phyloP scores from a whole-genome alignment of 495 filamentous ascomycete species.

The Baudoinia panamericana region DNA sequence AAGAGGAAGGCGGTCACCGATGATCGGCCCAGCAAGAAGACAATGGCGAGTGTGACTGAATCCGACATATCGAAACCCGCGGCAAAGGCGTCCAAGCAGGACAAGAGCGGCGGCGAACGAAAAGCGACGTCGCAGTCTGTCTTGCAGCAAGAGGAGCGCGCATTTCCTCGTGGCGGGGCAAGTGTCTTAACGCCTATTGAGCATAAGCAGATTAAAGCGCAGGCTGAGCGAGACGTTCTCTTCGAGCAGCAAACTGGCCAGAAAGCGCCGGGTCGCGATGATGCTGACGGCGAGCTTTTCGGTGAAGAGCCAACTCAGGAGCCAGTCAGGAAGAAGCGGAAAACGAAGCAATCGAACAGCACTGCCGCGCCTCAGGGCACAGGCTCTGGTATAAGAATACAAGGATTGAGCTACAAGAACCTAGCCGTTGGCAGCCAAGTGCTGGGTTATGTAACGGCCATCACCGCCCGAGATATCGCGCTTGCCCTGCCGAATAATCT shows the following conservation, averaged over 20 bases:
- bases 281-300: conserved; percentile 41
- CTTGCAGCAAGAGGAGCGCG: conserved; percentile 62
- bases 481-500: conserved; percentile 86
- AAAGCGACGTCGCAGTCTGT: conserved; percentile 20
- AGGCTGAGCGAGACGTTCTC: conserved; percentile 82
- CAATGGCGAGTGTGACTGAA: neutral
- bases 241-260: conserved; percentile 66
- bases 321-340: conserved; percentile 43
- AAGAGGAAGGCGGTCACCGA: conserved; percentile 21
- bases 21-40: conserved; percentile 15
- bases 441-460: conserved; percentile 70
- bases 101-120: conserved; percentile 3
- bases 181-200: conserved; percentile 86
- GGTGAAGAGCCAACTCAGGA: conserved; percentile 27
- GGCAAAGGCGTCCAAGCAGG: conserved; percentile 6
- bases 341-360: conserved; percentile 26
- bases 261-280: conserved; percentile 34
- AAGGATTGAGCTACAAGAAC: conserved; percentile 81
- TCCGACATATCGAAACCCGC: too few relatives aligned
- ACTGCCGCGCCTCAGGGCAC: conserved; percentile 29
- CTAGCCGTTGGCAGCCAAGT: conserved; percentile 72
- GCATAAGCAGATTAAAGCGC: conserved; percentile 88
- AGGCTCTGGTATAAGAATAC: conserved; percentile 56
- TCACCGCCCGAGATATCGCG: conserved; percentile 63
- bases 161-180: conserved; percentile 87